Conservation (phyloP, 495 filamentous ascomycete genomes). For the Cercophora samala region DNA sequence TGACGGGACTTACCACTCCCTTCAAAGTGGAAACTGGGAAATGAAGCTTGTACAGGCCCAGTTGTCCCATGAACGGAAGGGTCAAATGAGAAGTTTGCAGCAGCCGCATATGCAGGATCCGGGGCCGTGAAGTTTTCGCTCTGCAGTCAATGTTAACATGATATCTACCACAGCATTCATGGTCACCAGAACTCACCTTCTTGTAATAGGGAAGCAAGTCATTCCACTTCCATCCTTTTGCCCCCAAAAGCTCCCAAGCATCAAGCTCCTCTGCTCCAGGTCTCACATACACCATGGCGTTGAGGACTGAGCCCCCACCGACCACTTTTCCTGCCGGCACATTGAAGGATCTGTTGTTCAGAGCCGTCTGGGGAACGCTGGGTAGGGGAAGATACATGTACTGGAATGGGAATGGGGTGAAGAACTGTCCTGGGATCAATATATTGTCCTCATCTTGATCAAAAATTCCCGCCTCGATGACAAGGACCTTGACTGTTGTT, state of each 20-base stretch:
- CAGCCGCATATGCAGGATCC: constrained; percentile 21
- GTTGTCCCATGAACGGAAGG: constrained; percentile 34
- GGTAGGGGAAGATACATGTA: constrained; percentile 30
- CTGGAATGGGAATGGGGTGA: constrained; percentile 16
- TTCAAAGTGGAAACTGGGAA: constrained; percentile 42
- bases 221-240: constrained; percentile 64
- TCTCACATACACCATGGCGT: constrained; percentile 43
- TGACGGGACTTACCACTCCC: constrained; percentile 20
- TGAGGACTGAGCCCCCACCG: constrained; percentile 42
- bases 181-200: constrained; percentile 34
- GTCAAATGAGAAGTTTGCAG: constrained; percentile 42
- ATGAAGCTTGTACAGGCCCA: constrained; percentile 42
- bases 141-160: constrained; percentile 7
- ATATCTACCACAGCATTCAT: background rate
- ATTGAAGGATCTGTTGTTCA: constrained; percentile 25
- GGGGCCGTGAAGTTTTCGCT: constrained; percentile 33
- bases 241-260: constrained; percentile 52
- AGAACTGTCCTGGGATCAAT: constrained; percentile 27
- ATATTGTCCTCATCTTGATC: constrained; percentile 30
- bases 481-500: constrained; percentile 37
- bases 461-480: constrained; percentile 43
- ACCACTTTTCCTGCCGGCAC: constrained; percentile 34
- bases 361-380: constrained; percentile 24
- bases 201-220: constrained; percentile 58
- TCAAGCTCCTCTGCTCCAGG: constrained; percentile 52